Base-by-base conservation (phyloP, 345 rosid species). In the Melastoma malabathricum region DNA sequence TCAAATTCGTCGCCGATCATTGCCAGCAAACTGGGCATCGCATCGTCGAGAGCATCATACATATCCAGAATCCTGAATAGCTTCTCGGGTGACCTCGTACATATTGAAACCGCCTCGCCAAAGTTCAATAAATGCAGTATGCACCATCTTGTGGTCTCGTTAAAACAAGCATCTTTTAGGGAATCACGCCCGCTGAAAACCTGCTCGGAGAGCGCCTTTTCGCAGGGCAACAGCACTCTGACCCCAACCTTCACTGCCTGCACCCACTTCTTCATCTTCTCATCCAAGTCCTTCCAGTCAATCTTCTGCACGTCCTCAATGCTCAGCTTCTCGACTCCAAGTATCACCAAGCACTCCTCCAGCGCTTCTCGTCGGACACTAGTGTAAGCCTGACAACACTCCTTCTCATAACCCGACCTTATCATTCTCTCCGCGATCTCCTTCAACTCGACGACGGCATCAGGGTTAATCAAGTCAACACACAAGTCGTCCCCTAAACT, bases 221-320 rank as follows among this genome's bases (percentile, higher is more conserved):
- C 98, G 9, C 95, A 89, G 15, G 71, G 70, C 50, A 92, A 54
- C 70, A 87, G 82, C 58, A 80, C 88, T 69, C 80, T 77, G 34
- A 72, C 78, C 8, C 73, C 65, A 38, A 84, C 68, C 75, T 92
- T 92, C 44, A 82, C 69, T 18, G 98, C 97, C 60, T 76, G 98
- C 43, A 75, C 68, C 98, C 98, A 92, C 55, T 77, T 87, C 87
- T 83, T 92, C 97, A 92, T 87, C 72, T 87, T 92, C 76, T 92
- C 97, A 70, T 92, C 95, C 95, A 92, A 73, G 47, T 59, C 54
- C 44, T 63, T 84, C 98, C 97, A 87, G 51, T 81, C 97, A 59
- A 92, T 83, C 62, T 67, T 87, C 64, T 87, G 98, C 4, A 92
- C 95, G 47, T 92, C 97, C 66, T 92, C 98, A 13, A 92, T 92